Base-by-base conservation (phyloP, 495 filamentous ascomycete species). In the Usnea hakonensis region DNA sequence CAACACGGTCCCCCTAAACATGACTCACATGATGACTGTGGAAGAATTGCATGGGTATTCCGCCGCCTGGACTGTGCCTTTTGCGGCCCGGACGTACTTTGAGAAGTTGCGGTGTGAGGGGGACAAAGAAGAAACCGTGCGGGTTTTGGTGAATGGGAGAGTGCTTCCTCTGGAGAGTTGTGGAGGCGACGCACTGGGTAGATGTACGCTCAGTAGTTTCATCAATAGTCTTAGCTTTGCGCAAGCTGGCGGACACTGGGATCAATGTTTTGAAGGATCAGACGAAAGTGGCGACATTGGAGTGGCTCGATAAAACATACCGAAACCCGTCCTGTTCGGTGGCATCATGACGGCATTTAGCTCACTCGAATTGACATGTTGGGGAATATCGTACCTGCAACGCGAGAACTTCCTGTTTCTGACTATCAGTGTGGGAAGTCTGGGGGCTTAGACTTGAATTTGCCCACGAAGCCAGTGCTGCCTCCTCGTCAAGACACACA, bases 131-230 rank as follows among this genome's bases (percentile, higher is more conserved):
- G 87, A 90, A 68, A 75, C 85, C 54, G 88, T 96, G 9, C 78
- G 91, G 14, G 79, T 92, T 1, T 67, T 96, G 55, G 78, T 96
- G 13, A 96, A 96, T 75, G 89, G 91, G 68, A 78, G 90, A 40
- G 89, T 96, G 13, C 74, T 90, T 57, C 85, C 83, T 6, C 65
- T 94, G 69, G 75, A 81, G 65, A 82, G 77, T 23, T 96, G 91
- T 71, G 76, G 74, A 4, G 84, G 75, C 8, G 90, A 95, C 76
- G 58, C 67, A 58, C 65, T 83, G 46, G 90, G 90, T 2, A 74
- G 87, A 35, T 96, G 91, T 71, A 78, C 62, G 50, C 65, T 90
- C 55, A 73, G 72, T 61, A 77, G 73, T 19, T 96, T 90, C 71
- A 81, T 95, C 10, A 74, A 85, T 35, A 87, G 86, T 48, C 74